phyloP scores from a whole-genome alignment of 768 basidiomycete species.

The Cubamyces lactineus region DNA sequence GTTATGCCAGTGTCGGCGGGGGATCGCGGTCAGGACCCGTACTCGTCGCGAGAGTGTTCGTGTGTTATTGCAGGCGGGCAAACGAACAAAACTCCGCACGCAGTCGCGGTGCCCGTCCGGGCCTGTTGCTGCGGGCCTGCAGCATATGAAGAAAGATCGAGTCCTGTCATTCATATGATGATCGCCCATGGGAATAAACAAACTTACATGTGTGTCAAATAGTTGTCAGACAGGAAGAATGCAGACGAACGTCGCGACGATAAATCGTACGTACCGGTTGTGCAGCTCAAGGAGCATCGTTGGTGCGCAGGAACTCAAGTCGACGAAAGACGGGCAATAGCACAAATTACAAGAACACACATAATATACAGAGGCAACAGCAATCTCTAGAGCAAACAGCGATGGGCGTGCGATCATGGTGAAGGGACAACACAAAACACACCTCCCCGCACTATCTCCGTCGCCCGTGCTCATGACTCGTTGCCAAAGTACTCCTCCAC shows the following conservation, averaged over 20 bases:
- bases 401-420: neutral
- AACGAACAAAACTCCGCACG: neutral
- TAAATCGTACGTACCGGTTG: too few relatives aligned
- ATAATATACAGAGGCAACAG: neutral
- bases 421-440: neutral
- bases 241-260: too few relatives aligned
- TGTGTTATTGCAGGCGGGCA: neutral
- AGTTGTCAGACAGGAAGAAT: too few relatives aligned
- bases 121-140: too few relatives aligned
- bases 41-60: neutral
- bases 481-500: slow-evolving; percentile 75
- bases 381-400: neutral
- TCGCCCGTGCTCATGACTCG: slow-evolving; percentile 4
- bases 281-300: too few relatives aligned
- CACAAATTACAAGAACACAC: neutral
- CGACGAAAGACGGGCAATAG: neutral
- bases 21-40: neutral
- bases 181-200: too few relatives aligned
- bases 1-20: neutral
- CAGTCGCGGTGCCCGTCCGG: too few relatives aligned
- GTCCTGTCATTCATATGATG: too few relatives aligned
- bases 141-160: too few relatives aligned
- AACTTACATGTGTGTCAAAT: too few relatives aligned
- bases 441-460: neutral
- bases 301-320: too few relatives aligned